phyloP scores from a whole-genome alignment of 1,284 basidiomycete genomes.

The Polyporus tsugae region DNA sequence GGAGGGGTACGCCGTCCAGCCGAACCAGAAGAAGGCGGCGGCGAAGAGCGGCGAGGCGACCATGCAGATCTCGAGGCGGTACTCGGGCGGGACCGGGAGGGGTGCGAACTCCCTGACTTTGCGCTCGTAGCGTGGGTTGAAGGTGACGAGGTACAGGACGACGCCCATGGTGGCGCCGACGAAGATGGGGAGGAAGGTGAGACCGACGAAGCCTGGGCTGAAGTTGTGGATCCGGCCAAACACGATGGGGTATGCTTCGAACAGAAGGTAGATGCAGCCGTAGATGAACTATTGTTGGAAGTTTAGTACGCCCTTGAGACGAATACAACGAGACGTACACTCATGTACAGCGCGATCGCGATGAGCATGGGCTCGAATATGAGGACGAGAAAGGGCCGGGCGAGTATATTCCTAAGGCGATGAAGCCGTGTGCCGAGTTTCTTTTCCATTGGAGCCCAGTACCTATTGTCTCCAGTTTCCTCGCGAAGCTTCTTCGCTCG shows the following conservation, averaged over 20 bases:
- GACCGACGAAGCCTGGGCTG: slow-evolving; percentile 48
- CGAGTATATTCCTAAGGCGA: slow-evolving; percentile 43
- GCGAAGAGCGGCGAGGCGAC: slow-evolving; percentile 52
- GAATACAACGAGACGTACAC: slow-evolving; percentile 34
- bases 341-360: slow-evolving; percentile 52
- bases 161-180: slow-evolving; percentile 44
- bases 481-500: slow-evolving; percentile 43
- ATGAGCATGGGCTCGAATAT: slow-evolving; percentile 55
- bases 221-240: slow-evolving; percentile 45
- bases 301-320: not conserved
- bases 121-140: slow-evolving; percentile 42
- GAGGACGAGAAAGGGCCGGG: slow-evolving; percentile 52
- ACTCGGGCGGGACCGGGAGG: slow-evolving; percentile 52
- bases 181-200: slow-evolving; percentile 57
- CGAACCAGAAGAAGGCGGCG: slow-evolving; percentile 53
- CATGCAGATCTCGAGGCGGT: slow-evolving; percentile 52
- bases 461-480: slow-evolving; percentile 63
- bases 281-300: slow-evolving; percentile 46
- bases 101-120: slow-evolving; percentile 45
- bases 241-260: slow-evolving; percentile 46
- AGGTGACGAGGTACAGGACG: slow-evolving; percentile 38
- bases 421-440: slow-evolving; percentile 42
- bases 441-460: slow-evolving; percentile 51
- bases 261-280: slow-evolving; percentile 52
- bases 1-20: slow-evolving; percentile 49